These are phyloP conservation scores for Pseudopithomyces chartarum DNA, from an alignment of 2,329 filamentous ascomycete genomes.

Conservation along the genomic window DNA sequence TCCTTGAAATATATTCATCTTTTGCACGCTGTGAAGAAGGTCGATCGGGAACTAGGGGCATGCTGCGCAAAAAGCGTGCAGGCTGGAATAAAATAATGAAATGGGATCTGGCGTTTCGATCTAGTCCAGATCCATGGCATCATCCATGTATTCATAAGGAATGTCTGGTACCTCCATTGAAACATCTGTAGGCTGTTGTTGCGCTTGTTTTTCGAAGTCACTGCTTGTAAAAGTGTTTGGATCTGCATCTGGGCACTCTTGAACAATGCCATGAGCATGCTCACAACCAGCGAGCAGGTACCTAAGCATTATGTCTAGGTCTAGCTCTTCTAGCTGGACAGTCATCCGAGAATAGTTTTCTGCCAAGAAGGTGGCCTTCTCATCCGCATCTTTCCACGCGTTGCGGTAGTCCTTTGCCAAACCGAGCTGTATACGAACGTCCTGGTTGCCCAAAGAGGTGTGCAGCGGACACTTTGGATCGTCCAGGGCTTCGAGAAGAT, in stretches of 20 bases:
- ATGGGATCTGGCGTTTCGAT: background rate
- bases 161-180: constrained; percentile 26
- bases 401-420: constrained; percentile 74
- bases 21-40: background rate
- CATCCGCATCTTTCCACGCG: constrained; percentile 71
- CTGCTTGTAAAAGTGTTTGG: constrained; percentile 18
- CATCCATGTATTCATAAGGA: constrained; percentile 41
- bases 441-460: constrained; percentile 58
- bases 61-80: constrained; percentile 8
- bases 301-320: constrained; percentile 64
- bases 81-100: background rate
- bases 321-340: constrained; percentile 62
- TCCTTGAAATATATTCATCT: background rate
- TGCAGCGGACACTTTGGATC: constrained; percentile 63
- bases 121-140: constrained; percentile 44
- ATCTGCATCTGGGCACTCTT: constrained; percentile 12
- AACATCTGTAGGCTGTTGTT: constrained; percentile 2
- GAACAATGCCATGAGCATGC: constrained; percentile 55
- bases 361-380: constrained; percentile 37
- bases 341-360: constrained; percentile 26
- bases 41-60: background rate
- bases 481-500: constrained; percentile 68
- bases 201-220: constrained; percentile 26
- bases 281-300: constrained; percentile 65
- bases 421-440: constrained; percentile 63